Conservation (phyloP, 78 protist species). For the Pigoraptor vietnamica region DNA sequence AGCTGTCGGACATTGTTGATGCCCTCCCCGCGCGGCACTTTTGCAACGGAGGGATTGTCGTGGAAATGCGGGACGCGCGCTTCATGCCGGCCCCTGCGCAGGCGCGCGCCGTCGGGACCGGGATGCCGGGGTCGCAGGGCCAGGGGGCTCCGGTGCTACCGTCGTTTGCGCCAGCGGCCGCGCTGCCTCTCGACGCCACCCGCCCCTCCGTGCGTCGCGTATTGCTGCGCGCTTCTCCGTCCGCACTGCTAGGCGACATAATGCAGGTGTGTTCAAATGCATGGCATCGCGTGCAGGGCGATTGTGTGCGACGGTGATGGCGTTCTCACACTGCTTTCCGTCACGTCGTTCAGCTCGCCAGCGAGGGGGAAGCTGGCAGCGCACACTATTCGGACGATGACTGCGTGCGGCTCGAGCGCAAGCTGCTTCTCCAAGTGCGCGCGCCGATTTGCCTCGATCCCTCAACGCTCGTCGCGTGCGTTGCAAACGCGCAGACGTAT, state of each 20-base stretch:
- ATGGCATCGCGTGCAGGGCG: too few species aligned
- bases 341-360: background rate
- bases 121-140: too few species aligned
- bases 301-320: background rate
- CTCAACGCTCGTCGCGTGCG: background rate
- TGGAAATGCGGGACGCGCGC: background rate
- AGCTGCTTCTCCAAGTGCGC: background rate
- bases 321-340: background rate
- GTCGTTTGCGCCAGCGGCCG: background rate
- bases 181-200: background rate
- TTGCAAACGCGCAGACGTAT: background rate
- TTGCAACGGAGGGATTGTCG: background rate
- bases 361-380: background rate
- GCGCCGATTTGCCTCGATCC: background rate
- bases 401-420: background rate
- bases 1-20: background rate
- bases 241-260: background rate
- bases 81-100: background rate
- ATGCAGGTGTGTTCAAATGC: too few species aligned
- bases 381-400: background rate
- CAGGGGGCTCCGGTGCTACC: too few species aligned
- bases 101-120: too few species aligned
- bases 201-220: background rate
- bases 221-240: background rate
- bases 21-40: background rate